A percentile compares a stretch with the other conserved stretches of the same genome.
phyloP scores from a whole-genome alignment of 352 stramenopile species.

The Phytopythium kandeliae region DNA sequence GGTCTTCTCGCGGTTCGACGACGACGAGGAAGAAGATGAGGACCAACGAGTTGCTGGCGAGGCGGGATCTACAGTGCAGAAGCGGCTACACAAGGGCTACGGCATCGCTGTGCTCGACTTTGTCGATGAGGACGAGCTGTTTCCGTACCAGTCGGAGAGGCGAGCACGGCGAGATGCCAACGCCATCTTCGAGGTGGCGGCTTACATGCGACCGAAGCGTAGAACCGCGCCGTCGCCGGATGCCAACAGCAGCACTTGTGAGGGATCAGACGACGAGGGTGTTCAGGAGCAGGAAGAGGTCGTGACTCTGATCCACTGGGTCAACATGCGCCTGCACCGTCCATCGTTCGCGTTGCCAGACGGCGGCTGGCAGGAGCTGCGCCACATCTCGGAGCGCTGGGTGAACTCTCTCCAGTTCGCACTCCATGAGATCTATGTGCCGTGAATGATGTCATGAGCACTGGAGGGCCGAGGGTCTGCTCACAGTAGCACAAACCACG shows the following conservation, averaged over 20 bases:
- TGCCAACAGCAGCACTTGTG: no score
- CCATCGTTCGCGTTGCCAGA: slow-evolving; percentile 7
- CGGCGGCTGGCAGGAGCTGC: slow-evolving; percentile 12
- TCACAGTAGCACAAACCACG: no score
- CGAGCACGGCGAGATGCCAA: slow-evolving; percentile 35
- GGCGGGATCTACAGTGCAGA: no score
- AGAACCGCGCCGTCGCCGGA: no score
- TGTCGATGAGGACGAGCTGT: slow-evolving; percentile 33
- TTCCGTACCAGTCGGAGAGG: slow-evolving; percentile 31
- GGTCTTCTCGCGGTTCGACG: slow-evolving; percentile 34
- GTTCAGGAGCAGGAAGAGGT: slow-evolving; percentile 6
- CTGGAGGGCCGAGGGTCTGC: no score
- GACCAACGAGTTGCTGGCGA: no score
- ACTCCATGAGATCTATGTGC: slow-evolving; percentile 12
- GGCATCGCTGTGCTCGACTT: slow-evolving; percentile 34
- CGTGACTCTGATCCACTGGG: slow-evolving; percentile 17
- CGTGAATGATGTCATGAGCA: no score
- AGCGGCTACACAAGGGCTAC: slow-evolving; percentile 17
- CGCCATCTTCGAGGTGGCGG: slow-evolving; percentile 26
- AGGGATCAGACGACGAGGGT: no score
- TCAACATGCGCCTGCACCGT: slow-evolving; percentile 14
- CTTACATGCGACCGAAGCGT: slow-evolving; percentile 7
- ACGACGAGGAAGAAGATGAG: slow-evolving; percentile 1
- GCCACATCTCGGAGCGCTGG: slow-evolving; percentile 12
- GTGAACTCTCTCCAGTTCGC: slow-evolving; percentile 10